Conservation (phyloP, 148 eudicot species). For the Pharnaceum exiguum region DNA sequence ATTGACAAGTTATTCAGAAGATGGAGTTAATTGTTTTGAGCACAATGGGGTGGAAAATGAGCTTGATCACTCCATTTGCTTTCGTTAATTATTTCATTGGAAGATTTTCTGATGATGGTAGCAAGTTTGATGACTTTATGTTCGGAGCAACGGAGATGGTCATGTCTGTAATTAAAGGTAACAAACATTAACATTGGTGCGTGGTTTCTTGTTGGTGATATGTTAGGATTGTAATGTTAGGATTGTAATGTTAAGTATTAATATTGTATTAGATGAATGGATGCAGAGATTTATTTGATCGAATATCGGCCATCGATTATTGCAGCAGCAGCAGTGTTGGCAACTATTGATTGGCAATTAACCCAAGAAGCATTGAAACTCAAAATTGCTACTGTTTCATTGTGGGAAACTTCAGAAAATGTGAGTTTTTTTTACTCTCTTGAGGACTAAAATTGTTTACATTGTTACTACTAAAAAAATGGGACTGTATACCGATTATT, state of each 20-base stretch:
- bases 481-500: neutral
- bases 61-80: slow-evolving; percentile 38
- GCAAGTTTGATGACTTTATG: slow-evolving; percentile 20
- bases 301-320: slow-evolving; percentile 34
- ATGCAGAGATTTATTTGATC: slow-evolving; percentile 35
- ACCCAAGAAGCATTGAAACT: slow-evolving; percentile 27
- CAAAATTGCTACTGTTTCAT: slow-evolving; percentile 26
- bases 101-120: slow-evolving; percentile 16
- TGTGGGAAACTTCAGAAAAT: slow-evolving; percentile 18
- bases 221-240: neutral
- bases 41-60: slow-evolving; percentile 56
- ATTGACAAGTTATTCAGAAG: slow-evolving; percentile 36
- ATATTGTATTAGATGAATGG: neutral
- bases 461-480: no score
- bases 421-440: slow-evolving; percentile 19
- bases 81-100: slow-evolving; percentile 27
- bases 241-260: neutral
- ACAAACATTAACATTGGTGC: no score
- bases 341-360: slow-evolving; percentile 37
- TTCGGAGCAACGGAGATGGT: no score
- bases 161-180: slow-evolving; percentile 41
- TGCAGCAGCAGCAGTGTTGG: slow-evolving; percentile 39
- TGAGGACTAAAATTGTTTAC: no score
- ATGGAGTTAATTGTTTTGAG: slow-evolving; percentile 53
- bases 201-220: neutral